Percentiles rank a stretch among this genome's conserved stretches.
Conservation (phyloP, 306 rosid species). For the Fagus sylvatica region DNA sequence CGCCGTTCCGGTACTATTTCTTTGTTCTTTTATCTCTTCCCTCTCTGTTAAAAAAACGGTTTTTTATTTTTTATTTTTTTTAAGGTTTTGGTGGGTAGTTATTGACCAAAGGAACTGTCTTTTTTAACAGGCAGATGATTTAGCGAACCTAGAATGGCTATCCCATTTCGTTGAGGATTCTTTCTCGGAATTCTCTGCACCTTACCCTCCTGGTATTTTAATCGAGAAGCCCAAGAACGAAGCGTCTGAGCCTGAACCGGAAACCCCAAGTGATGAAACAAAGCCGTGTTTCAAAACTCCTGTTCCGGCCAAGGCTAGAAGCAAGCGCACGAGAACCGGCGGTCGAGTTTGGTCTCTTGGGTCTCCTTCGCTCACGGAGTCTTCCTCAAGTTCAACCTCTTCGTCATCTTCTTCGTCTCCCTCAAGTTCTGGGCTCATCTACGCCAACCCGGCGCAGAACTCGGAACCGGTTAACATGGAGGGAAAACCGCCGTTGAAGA, state of each 20-base stretch:
- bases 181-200: constrained; percentile 50
- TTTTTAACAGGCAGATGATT: constrained; percentile 66
- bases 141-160: constrained; percentile 85
- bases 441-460: constrained; percentile 25
- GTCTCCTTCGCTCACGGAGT: constrained; percentile 56
- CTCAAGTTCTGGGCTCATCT: constrained; percentile 44
- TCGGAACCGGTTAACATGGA: constrained; percentile 17
- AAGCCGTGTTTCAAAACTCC: constrained; percentile 58
- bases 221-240: constrained; percentile 23
- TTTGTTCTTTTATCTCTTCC: background rate
- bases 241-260: constrained; percentile 16
- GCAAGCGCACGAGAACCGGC: constrained; percentile 66
- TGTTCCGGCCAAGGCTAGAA: constrained; percentile 78
- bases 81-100: background rate
- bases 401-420: constrained; percentile 63
- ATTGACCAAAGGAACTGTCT: constrained; percentile 40
- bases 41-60: background rate
- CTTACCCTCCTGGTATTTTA: constrained; percentile 39
- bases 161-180: constrained; percentile 94
- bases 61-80: too few relatives aligned
- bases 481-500: constrained; percentile 33
- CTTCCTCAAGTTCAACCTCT: constrained; percentile 64
- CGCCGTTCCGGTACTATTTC: constrained; percentile 66
- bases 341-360: constrained; percentile 77
- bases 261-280: background rate